Evolutionary conservation across 805 yeast species (phyloP).

Genomic region (Ogataea nakhonphanomensis): DNA sequence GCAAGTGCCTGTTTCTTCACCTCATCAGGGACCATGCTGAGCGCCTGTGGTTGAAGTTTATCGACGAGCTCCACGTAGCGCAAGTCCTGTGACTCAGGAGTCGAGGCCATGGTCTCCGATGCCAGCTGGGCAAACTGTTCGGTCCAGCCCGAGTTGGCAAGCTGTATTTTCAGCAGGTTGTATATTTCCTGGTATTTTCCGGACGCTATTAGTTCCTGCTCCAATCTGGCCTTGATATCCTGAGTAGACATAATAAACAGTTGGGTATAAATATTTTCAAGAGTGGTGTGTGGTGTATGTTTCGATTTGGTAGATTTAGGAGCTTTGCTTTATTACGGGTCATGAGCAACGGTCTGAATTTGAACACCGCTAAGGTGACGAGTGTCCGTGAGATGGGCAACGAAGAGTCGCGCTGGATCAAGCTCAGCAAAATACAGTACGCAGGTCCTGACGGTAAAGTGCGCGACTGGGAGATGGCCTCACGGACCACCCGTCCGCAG

Average conservation of each 20-base stretch:
- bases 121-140: conserved; percentile 68
- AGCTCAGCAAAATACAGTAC: conserved; percentile 63
- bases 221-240: conserved; percentile 56
- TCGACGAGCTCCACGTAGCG: conserved; percentile 52
- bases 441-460: conserved; percentile 64
- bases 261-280: conserved; percentile 2
- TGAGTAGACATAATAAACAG: conserved; percentile 13
- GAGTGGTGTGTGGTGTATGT: conserved; percentile 10
- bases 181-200: conserved; percentile 82
- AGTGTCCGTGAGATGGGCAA: conserved; percentile 31
- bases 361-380: conserved; percentile 30
- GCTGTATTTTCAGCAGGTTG: conserved; percentile 54
- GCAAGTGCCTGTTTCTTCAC: conserved; percentile 58
- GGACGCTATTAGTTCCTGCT: conserved; percentile 63
- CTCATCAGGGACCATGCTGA: conserved; percentile 62
- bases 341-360: conserved; percentile 11
- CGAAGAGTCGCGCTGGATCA: conserved; percentile 62
- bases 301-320: conserved; percentile 4
- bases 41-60: conserved; percentile 61
- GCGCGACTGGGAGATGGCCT: conserved; percentile 90
- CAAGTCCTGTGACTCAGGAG: conserved; percentile 21
- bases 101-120: conserved; percentile 36
- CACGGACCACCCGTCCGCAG: conserved; percentile 67
- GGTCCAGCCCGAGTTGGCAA: conserved; percentile 82
- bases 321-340: conserved; percentile 3